Conservation (phyloP, 805 yeast genomes). For the Cyberlindnera xishuangbannaensis region DNA sequence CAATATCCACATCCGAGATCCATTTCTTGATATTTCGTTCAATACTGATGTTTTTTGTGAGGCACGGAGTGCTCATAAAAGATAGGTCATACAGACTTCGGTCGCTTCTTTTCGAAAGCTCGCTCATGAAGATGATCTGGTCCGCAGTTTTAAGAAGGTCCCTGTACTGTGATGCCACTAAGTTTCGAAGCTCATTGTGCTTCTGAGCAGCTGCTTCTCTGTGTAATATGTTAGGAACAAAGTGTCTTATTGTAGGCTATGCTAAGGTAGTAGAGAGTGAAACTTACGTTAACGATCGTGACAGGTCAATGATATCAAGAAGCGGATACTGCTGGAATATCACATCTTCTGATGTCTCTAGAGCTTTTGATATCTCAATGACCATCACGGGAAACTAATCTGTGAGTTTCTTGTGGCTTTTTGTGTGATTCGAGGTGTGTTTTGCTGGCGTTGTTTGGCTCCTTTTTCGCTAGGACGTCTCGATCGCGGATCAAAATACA, state of each 20-base stretch:
- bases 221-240: too few relatives aligned
- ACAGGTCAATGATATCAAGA: constrained; percentile 10
- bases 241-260: too few relatives aligned
- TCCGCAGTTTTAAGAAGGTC: constrained; percentile 24
- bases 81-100: constrained; percentile 17
- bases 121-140: constrained; percentile 21
- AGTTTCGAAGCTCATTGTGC: constrained; percentile 18
- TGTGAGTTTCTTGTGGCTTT: too few relatives aligned
- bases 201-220: constrained; percentile 5
- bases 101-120: constrained; percentile 16
- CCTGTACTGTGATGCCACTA: constrained; percentile 24
- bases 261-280: too few relatives aligned
- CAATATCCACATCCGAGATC: not conserved
- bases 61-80: constrained; percentile 13
- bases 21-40: constrained; percentile 13
- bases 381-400: too few relatives aligned
- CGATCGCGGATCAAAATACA: too few relatives aligned
- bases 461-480: too few relatives aligned
- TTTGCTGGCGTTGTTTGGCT: too few relatives aligned
- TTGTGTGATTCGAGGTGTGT: too few relatives aligned
- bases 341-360: constrained; percentile 1
- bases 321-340: constrained; percentile 8
- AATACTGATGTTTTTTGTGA: constrained; percentile 12
- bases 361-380: constrained; percentile 6
- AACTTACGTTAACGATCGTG: constrained; percentile 6